Evolutionary conservation across 305 asterid genomes (phyloP).

Genomic region (Fraxinus dipetala): DNA sequence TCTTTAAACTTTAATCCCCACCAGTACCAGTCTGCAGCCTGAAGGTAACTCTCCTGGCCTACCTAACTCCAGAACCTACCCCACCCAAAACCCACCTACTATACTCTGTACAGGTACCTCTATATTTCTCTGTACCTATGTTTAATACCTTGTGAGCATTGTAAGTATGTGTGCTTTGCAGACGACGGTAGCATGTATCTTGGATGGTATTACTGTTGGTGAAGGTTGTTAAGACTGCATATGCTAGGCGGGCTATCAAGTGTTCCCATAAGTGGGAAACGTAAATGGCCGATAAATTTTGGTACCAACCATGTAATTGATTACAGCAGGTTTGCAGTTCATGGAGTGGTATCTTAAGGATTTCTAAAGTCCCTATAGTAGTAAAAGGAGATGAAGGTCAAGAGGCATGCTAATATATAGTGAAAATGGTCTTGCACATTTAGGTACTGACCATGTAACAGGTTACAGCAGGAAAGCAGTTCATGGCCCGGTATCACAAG

Average conservation of each 20-base stretch:
- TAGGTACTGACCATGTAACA: background rate
- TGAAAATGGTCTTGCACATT: background rate
- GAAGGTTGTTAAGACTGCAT: background rate
- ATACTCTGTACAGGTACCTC: background rate
- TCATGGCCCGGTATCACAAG: background rate
- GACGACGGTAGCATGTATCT: background rate
- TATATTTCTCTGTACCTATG: background rate
- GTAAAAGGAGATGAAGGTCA: background rate
- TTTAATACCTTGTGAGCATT: background rate
- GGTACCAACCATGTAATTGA: background rate
- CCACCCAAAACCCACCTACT: background rate
- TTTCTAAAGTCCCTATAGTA: background rate
- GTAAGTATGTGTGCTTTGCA: background rate
- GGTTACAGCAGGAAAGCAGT: background rate
- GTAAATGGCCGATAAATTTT: background rate
- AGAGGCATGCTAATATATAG: background rate
- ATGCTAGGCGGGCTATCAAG: background rate
- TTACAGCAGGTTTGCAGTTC: background rate
- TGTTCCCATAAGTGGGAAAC: background rate
- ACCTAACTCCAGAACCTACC: background rate
- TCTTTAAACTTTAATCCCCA: background rate
- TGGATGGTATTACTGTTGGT: background rate
- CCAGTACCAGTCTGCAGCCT: background rate
- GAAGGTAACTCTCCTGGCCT: background rate
- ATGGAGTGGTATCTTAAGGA: background rate